Evolutionary conservation across 805 yeast species (phyloP), one percentile per base, ranked within the genome.

Genomic region (Starmerella scarabaei): DNA sequence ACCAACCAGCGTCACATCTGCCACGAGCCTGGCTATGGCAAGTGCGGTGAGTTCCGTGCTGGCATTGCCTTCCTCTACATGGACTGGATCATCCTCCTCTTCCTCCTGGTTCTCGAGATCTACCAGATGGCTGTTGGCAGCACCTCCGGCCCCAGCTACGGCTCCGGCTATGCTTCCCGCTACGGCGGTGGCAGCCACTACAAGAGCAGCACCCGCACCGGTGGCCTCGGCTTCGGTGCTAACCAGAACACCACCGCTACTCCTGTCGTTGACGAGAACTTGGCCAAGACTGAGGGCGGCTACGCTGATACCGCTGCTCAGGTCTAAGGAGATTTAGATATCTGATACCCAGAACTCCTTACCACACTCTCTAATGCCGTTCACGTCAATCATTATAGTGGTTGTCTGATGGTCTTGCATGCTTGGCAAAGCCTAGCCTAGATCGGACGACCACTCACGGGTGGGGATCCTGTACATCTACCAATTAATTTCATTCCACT

Each of bases 21-120:
- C 43, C 42, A 45, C 36, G 17, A 18, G 11, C 33, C 26, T 9
- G 15, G 17, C 30, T 31, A 19, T n/a, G 50, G 50, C 36, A 19
- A 41, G 35, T 47, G 51, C 30, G 40, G 40, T 18, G 37, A 35
- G 24, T 33, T 28, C 36, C 38, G 45, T 14, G 50, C 51, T 11
- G 45, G 42, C 7, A 29, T 37, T 26, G 51, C 50, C 17, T 47
- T 47, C 50, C 35, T 45, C 16, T 47, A 40, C 43, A 47, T 47
- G 47, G 36, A 24, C 35, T 47, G 51, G 51, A 45, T 45, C 24
- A 18, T 38, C 14, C 27, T 45, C 21, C 23, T 47, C 27, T 41
- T 46, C 40, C 23, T 37, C 9, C 27, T 47, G 18, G 18, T 29
- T n/a, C 26, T 42, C 11, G 47, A 42, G 36, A 7, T 42, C 36